Conservation (phyloP, 345 rosid genomes). For the Lumnitzera racemosa region DNA sequence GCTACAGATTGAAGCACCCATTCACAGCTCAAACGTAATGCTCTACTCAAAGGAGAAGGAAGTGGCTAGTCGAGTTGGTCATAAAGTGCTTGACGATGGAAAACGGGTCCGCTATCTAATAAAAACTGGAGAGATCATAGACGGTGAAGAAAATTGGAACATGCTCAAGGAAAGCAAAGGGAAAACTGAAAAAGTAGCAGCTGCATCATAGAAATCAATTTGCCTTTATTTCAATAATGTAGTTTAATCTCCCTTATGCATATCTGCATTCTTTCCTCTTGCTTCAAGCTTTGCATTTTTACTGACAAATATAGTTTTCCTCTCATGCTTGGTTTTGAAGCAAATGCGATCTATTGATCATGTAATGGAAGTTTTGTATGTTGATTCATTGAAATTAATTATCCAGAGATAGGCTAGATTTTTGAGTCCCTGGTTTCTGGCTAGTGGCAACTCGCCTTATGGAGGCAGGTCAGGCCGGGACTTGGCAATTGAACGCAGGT, state of each 20-base stretch:
- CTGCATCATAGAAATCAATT: slow-evolving; percentile 2
- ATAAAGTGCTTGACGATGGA: slow-evolving; percentile 66
- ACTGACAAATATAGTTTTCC: not conserved
- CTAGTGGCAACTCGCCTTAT: no score
- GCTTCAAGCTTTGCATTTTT: not conserved
- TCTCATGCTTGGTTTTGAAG: not conserved
- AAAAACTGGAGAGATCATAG: slow-evolving; percentile 85
- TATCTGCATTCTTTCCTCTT: slow-evolving; percentile 3
- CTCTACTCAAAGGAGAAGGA: slow-evolving; percentile 76
- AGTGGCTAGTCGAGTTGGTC: slow-evolving; percentile 76
- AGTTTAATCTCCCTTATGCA: slow-evolving; percentile 3
- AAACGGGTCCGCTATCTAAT: slow-evolving; percentile 59
- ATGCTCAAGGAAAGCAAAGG: slow-evolving; percentile 61
- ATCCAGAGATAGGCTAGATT: no score
- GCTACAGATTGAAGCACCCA: slow-evolving; percentile 85
- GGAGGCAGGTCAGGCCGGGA: no score
- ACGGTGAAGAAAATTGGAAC: slow-evolving; percentile 65
- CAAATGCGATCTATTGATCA: no score
- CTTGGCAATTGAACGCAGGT: no score
- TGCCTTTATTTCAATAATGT: not conserved
- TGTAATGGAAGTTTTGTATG: no score
- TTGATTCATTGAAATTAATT: no score
- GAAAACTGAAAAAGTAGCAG: slow-evolving; percentile 45
- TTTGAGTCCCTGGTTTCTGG: no score
- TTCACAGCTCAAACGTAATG: slow-evolving; percentile 97